phyloP scores from a whole-genome alignment of 306 rosid genomes.

The Vigna mungo region DNA sequence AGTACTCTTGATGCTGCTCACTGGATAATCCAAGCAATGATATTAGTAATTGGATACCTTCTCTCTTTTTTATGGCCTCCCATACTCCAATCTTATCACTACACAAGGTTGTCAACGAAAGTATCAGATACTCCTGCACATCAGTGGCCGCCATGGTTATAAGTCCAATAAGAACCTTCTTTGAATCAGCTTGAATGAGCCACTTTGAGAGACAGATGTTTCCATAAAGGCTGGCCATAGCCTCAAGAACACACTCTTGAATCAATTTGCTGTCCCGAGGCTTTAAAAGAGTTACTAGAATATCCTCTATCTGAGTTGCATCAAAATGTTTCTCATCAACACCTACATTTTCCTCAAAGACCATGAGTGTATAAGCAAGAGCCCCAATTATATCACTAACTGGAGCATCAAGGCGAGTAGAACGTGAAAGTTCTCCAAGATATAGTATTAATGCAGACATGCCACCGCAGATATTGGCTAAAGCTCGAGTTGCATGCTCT shows the following conservation, averaged over 20 bases:
- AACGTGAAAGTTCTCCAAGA: constrained; percentile 91
- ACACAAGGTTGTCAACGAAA: constrained; percentile 82
- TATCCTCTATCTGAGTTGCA: constrained; percentile 78
- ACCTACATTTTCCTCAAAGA: constrained; percentile 68
- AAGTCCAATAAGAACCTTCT: constrained; percentile 87
- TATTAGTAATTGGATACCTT: constrained; percentile 92
- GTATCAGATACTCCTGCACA: constrained; percentile 80
- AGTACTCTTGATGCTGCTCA: constrained; percentile 97
- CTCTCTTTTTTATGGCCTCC: constrained; percentile 92
- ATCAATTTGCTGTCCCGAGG: constrained; percentile 76
- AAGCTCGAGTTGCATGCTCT: constrained; percentile 82
- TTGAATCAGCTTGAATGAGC: constrained; percentile 79
- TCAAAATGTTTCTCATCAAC: constrained; percentile 63
- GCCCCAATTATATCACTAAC: constrained; percentile 96
- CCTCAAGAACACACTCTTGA: constrained; percentile 96
- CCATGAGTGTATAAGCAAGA: constrained; percentile 91
- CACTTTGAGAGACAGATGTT: constrained; percentile 75
- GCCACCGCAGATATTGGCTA: constrained; percentile 95
- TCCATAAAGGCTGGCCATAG: constrained; percentile 95
- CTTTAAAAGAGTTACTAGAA: constrained; percentile 79
- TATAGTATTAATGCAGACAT: constrained; percentile 81
- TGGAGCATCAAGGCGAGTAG: constrained; percentile 77
- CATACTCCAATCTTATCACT: constrained; percentile 76
- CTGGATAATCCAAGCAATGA: constrained; percentile 85
- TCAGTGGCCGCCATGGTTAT: constrained; percentile 86